Evolutionary conservation across 306 rosid genomes (phyloP), one percentile per base, ranked within the genome.

Genomic region (Vigna hirtella): DNA sequence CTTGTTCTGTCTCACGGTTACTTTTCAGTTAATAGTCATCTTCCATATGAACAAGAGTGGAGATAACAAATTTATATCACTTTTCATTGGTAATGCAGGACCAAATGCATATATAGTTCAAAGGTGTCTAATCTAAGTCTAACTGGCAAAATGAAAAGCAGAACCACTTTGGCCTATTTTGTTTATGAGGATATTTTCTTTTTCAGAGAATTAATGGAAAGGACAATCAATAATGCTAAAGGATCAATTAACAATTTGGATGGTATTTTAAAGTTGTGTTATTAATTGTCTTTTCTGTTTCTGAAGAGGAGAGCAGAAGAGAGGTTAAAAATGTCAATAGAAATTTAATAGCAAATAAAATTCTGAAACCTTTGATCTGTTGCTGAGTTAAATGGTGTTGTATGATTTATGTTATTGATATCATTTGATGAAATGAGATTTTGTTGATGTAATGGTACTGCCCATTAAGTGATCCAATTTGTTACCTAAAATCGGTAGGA

Each of bases 1-100:
- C 62, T 80, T 68, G 64, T 78, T 76, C 30, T 66, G 70, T 80
- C 73, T 80, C 73, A 70, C 32, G 66, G 74, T 63, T 79, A 11
- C 81, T 62, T 83, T 83, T 75, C 48, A 34, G 66, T 72, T 38
- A 40, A 79, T 58, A 74, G 22, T 68, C 48, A 42, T 74, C 79
- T 71, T 58, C 48, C 18, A 32, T 11, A 28, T 66, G 68, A 73
- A 66, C 57, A 16, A 57, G 45, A 50, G 66, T 28, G 70, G 17
- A 6, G 38, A 48, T 59, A 24, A 59, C 38, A 20, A 61, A 15
- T 58, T 38, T 50, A 38, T 16, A 49, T 22, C 50, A 73, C 22
- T 5, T 74, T 76, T 68, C 20, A 63, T 80, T 73, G 74, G 62
- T 55, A 45, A 64, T 57, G 83, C 53, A 49, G 32, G 70, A 42